Base-by-base conservation (phyloP, 495 filamentous ascomycete genomes). In the Penicillium angulare region DNA sequence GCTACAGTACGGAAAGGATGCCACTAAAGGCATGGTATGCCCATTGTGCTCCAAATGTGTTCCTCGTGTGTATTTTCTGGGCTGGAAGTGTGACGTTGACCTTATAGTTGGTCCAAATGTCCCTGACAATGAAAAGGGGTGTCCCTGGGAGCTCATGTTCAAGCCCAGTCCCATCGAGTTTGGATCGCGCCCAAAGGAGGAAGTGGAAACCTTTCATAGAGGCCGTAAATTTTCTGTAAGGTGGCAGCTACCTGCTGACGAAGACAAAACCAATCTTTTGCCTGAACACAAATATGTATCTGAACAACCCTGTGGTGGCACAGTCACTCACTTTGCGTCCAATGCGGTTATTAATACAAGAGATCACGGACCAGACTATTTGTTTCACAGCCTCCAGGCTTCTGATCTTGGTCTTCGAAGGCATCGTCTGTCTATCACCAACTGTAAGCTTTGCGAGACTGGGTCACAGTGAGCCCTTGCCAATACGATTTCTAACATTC, bases 321-420 rank as follows among this genome's bases (percentile, higher is more conserved):
- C 73, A 1, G 73, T 93, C 22, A 80, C 78, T 0, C 80, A 90
- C 47, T 78, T 89, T 23, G 71, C 79, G 1, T 71, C 87, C 0
- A 86, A 77, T 43, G 43, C 59, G 23, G 53, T 51, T 0, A 76
- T 84, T 29, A 82, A 83, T 36, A 53, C 61, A 12, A 69, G 73
- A 12, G 9, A 52, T 3, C 68, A 71, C 27, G 89, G 87, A 3
- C 77, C 88, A 0, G 64, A 91, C 53, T 73, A 83, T 9, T 67
- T 93, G 20, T 88, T 90, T 49, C 31, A 59, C 1, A 65, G 78
- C 17, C 63, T 95, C 2, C 87, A 92, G 59, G 32, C 43, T 0
- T 54, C 43, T 0, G 79, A 86, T 22, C 74, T 90, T 32, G 76
- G 78, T 2, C 67, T 92, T 21, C 70, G 74, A 59, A 74, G 88